Base-by-base conservation (phyloP, 768 basidiomycete genomes). In the Podaxis sp. region DNA sequence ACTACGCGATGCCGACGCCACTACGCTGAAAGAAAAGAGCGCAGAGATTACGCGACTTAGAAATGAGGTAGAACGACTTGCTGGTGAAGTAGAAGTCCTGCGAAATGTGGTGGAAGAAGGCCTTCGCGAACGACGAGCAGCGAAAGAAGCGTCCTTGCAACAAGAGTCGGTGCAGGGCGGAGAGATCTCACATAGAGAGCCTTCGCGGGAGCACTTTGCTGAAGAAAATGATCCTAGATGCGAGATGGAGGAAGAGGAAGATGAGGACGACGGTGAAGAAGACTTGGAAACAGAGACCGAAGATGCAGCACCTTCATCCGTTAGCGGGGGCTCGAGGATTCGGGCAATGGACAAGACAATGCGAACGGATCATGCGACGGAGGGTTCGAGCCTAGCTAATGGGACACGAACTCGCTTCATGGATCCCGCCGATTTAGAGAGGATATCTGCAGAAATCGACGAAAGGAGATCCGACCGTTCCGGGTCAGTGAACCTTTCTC, bases 81-180 rank as follows among this genome's bases (percentile, higher is more conserved):
- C 85, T 0, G 87, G 87, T 3, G 95, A 99, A 74, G 91, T 98
- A 2, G 90, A 91, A 64, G 89, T 93, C 2, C 79, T 97, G n/a
- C 79, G 90, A 11, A 89, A 87, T 0, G 89, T 95, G 0, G 92
- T 98, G 0, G 91, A 96, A 72, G 89, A 92, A 62, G 93, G 93
- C 3, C 78, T 97, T 58, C 84, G 87, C 64, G 92, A 93, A 65
- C 74, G 94, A 28, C 76, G 89, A 41, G 74, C 79, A 41, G 79
- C 78, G 2, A 76, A 87, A 63, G 87, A 90, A 57, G 70, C 67
- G 0, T 69, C 70, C 4, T 59, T 72, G 50, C 64, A 68, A 24
- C 69, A 71, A n/a, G 65, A 70, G 3, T 68, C 65, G 13, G 78
- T 73, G 12, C 75, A 78, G 51, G 52, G 71, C 30, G 75, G 64